Conservation (phyloP, 2,329 filamentous ascomycete species). For the Periconia macrospinosa region DNA sequence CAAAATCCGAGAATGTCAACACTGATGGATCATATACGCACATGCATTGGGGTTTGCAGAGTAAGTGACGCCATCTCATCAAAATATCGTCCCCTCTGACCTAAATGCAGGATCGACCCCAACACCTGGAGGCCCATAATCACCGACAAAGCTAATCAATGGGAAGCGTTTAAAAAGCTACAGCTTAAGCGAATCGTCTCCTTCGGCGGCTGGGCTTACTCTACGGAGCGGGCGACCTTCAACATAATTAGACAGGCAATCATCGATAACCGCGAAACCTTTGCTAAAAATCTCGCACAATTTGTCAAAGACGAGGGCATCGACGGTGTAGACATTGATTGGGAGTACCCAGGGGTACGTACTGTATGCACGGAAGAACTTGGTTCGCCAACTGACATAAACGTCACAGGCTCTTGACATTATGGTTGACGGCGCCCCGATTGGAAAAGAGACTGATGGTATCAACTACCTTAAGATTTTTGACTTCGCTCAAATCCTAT, state of each 20-base stretch:
- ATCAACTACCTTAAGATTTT: slow-evolving; percentile 42
- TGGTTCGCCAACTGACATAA: too few species aligned
- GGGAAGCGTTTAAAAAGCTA: slow-evolving; percentile 7
- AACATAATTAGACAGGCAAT: slow-evolving; percentile 44
- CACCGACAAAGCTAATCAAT: too few species aligned
- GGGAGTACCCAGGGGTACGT: slow-evolving; percentile 45
- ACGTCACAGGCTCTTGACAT: too few species aligned
- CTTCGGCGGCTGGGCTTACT: slow-evolving; percentile 52
- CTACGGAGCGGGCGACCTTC: slow-evolving; percentile 42
- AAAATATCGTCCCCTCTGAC: too few species aligned
- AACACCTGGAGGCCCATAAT: too few species aligned
- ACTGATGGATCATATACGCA: too few species aligned
- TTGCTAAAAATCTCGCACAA: slow-evolving; percentile 21
- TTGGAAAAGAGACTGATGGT: slow-evolving; percentile 34
- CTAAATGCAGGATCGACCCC: too few species aligned
- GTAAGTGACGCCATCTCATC: too few species aligned
- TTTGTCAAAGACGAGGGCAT: slow-evolving; percentile 26
- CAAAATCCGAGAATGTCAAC: too few species aligned
- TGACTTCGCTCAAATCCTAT: background rate
- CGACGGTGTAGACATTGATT: slow-evolving; percentile 50
- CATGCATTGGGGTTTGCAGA: too few species aligned
- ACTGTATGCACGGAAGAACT: too few species aligned
- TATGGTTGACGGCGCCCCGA: slow-evolving; percentile 38
- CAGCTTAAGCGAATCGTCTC: slow-evolving; percentile 44
- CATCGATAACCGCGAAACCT: slow-evolving; percentile 41